Conservation (phyloP, 371 early-diverging fungal genomes). For the Syncephalastrum contaminatum region DNA sequence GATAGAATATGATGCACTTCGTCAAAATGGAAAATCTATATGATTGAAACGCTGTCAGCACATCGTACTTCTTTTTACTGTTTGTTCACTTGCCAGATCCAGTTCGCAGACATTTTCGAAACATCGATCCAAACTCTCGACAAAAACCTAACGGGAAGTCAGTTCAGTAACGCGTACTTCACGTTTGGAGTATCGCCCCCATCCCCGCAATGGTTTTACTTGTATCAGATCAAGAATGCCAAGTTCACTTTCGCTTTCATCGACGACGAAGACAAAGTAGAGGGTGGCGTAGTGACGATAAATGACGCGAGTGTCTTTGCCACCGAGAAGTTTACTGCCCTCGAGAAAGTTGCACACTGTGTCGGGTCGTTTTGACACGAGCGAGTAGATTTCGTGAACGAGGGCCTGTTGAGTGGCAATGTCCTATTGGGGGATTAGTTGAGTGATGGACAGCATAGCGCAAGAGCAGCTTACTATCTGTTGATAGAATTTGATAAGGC, state of each 20-base stretch:
- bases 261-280: slow-evolving; percentile 97
- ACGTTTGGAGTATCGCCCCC: not conserved
- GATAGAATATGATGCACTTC: slow-evolving; percentile 75
- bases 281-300: slow-evolving; percentile 91
- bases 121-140: slow-evolving; percentile 88
- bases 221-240: slow-evolving; percentile 95
- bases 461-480: slow-evolving; percentile 63
- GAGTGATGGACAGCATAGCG: not conserved
- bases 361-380: slow-evolving; percentile 84
- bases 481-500: slow-evolving; percentile 90
- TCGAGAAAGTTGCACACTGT: slow-evolving; percentile 91
- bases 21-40: slow-evolving; percentile 78
- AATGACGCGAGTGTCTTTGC: slow-evolving; percentile 86
- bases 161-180: not conserved
- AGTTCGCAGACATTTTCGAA: slow-evolving; percentile 97
- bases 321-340: slow-evolving; percentile 81
- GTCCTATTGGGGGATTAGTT: slow-evolving; percentile 50
- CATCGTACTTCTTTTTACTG: slow-evolving; percentile 4
- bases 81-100: slow-evolving; percentile 68
- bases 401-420: slow-evolving; percentile 80
- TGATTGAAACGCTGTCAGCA: not conserved
- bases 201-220: slow-evolving; percentile 33
- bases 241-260: slow-evolving; percentile 91
- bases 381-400: slow-evolving; percentile 79
- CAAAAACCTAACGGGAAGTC: slow-evolving; percentile 73